phyloP scores from a whole-genome alignment of 2,329 filamentous ascomycete species.

The Alternaria sp. region DNA sequence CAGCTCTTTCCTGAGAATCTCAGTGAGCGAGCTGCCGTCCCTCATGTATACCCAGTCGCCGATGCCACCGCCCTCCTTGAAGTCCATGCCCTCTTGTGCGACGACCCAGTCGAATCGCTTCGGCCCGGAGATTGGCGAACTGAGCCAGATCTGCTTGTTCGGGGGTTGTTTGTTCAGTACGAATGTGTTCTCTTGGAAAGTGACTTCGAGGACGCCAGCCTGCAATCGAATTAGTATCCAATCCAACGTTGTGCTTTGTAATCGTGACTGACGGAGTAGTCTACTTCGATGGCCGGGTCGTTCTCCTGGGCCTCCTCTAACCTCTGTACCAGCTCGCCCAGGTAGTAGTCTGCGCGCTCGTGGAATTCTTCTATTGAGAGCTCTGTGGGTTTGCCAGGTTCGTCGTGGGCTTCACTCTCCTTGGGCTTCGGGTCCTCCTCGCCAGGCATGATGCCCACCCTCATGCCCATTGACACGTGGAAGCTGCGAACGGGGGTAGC shows the following conservation, averaged over 20 bases:
- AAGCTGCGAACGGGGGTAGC: slow-evolving; percentile 27
- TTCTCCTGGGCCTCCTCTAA: slow-evolving; percentile 79
- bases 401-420: slow-evolving; percentile 43
- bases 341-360: slow-evolving; percentile 75
- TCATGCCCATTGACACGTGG: slow-evolving; percentile 29
- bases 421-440: slow-evolving; percentile 48
- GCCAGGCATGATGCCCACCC: slow-evolving; percentile 53
- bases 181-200: slow-evolving; percentile 73
- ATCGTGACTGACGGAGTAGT: slow-evolving; percentile 74
- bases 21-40: slow-evolving; percentile 77
- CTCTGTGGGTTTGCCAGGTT: slow-evolving; percentile 63
- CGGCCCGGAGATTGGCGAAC: slow-evolving; percentile 86
- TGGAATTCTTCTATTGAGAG: slow-evolving; percentile 77
- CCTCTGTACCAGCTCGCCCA: slow-evolving; percentile 64
- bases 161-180: slow-evolving; percentile 98
- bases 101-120: slow-evolving; percentile 94
- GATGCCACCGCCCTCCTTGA: slow-evolving; percentile 76
- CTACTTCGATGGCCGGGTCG: slow-evolving; percentile 79
- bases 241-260: not conserved
- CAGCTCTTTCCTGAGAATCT: slow-evolving; percentile 77
- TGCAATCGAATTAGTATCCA: slow-evolving; percentile 49
- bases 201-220: slow-evolving; percentile 85
- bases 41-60: slow-evolving; percentile 89
- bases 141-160: slow-evolving; percentile 97
- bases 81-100: slow-evolving; percentile 71